Conservation (phyloP, 2,329 filamentous ascomycete species). For the Huntiella omanensis region DNA sequence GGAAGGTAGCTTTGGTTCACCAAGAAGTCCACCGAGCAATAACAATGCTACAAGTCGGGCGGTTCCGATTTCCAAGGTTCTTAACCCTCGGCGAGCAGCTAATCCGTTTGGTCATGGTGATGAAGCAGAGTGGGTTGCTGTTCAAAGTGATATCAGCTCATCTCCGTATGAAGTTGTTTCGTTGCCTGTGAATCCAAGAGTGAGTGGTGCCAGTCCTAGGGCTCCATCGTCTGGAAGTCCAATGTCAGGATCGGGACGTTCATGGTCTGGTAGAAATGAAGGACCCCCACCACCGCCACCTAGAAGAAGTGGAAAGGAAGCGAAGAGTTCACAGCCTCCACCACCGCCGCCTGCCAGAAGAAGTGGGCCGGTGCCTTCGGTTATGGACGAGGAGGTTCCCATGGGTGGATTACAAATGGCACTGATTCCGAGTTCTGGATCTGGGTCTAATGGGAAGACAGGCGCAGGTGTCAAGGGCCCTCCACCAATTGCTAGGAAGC, state of each 20-base stretch:
- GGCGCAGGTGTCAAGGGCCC: conserved; percentile 16
- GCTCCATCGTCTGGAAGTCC: conserved; percentile 14
- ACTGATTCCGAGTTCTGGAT: not conserved
- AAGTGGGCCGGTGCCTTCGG: conserved; percentile 13
- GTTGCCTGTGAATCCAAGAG: conserved; percentile 1
- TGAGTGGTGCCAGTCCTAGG: conserved; percentile 16
- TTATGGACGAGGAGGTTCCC: conserved; percentile 10
- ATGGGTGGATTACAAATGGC: conserved; percentile 8
- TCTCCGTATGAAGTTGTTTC: conserved; percentile 38
- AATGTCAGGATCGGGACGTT: conserved; percentile 8
- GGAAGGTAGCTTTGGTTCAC: not conserved
- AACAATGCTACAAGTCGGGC: not conserved
- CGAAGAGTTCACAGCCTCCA: conserved; percentile 9
- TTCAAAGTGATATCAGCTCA: conserved; percentile 37
- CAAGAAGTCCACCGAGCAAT: conserved; percentile 22
- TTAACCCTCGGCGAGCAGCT: conserved; percentile 55
- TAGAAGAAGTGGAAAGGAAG: conserved; percentile 17
- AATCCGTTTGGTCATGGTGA: conserved; percentile 61
- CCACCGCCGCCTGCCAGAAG: not conserved
- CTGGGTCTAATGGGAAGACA: not conserved
- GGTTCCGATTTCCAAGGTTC: conserved; percentile 25
- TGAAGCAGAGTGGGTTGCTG: conserved; percentile 69
- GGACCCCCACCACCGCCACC: conserved; percentile 29
- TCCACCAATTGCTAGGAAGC: conserved; percentile 46
- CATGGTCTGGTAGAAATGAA: conserved; percentile 17